Percentiles rank a stretch among this genome's conserved stretches.
These are phyloP conservation scores for Starmerella cellae DNA, from an alignment of 805 yeast genomes.

Conservation along the genomic window DNA sequence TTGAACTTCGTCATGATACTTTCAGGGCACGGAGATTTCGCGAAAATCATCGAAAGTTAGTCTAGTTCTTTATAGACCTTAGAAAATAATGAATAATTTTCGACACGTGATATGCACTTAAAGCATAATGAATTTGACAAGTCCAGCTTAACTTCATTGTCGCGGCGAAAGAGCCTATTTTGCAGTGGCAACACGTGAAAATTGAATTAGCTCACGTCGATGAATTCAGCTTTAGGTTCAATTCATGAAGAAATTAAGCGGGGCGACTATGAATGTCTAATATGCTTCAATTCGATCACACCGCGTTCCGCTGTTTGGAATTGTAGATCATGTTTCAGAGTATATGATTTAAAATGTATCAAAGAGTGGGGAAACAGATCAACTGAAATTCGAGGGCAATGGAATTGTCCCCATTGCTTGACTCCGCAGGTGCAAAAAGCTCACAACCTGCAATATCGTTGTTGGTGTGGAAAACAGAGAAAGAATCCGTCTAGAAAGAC, in stretches of 20 bases:
- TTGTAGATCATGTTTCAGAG: slow-evolving; percentile 64
- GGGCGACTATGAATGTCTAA: slow-evolving; percentile 70
- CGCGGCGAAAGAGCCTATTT: no score
- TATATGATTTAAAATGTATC: slow-evolving; percentile 75
- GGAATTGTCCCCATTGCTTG: slow-evolving; percentile 22
- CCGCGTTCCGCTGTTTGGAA: slow-evolving; percentile 59
- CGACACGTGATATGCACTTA: no score
- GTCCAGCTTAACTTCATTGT: no score
- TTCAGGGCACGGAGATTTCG: no score
- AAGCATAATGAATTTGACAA: no score
- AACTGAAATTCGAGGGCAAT: slow-evolving; percentile 33
- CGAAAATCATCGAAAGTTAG: no score
- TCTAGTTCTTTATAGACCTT: no score
- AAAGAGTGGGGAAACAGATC: slow-evolving; percentile 65
- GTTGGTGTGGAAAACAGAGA: slow-evolving; percentile 21
- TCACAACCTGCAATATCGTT: slow-evolving; percentile 9
- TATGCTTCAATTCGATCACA: slow-evolving; percentile 75
- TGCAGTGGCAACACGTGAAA: no score
- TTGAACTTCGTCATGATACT: no score
- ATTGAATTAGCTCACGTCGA: no score
- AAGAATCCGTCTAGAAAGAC: not conserved
- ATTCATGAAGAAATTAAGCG: slow-evolving; percentile 41
- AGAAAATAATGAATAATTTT: no score
- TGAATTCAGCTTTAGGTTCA: no score
- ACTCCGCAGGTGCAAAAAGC: slow-evolving; percentile 4